Evolutionary conservation across 164 flowering plant genomes (phyloP).

Genomic region (Tetracentron sinense): DNA sequence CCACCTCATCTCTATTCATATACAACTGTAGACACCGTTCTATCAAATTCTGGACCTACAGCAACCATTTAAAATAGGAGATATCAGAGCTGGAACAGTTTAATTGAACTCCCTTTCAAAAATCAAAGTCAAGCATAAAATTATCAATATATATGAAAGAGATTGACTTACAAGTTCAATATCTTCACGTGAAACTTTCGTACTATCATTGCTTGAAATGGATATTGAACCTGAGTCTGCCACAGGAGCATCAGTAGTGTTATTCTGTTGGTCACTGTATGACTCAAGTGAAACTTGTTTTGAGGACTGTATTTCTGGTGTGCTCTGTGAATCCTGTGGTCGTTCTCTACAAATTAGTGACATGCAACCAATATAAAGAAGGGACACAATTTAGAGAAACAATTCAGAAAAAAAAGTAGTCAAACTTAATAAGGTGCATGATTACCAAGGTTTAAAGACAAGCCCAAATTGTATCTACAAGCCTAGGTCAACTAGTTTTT

Average conservation of each 20-base stretch:
- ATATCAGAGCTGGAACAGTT: background rate
- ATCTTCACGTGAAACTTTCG: constrained; percentile 86
- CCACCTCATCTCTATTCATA: constrained; percentile 92
- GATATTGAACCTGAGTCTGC: constrained; percentile 73
- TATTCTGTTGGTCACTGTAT: constrained; percentile 59
- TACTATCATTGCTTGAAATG: constrained; percentile 67
- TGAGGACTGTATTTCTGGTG: constrained; percentile 53
- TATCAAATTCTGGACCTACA: constrained; percentile 93
- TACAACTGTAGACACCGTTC: constrained; percentile 89
- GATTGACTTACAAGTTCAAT: constrained; percentile 62
- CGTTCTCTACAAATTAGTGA: background rate
- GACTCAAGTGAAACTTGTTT: constrained; percentile 64
- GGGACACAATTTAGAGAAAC: no score
- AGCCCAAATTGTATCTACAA: background rate
- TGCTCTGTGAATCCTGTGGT: constrained; percentile 43
- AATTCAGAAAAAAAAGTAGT: no score
- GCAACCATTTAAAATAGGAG: constrained; percentile 10
- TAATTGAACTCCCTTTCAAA: background rate
- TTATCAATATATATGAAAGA: background rate
- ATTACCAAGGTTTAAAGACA: background rate
- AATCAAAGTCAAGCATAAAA: background rate
- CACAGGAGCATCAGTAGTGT: constrained; percentile 51
- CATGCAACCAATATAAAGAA: background rate
- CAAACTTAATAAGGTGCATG: background rate
- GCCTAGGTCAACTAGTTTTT: background rate